Percentiles rank a stretch among this genome's conserved stretches.
phyloP scores from a whole-genome alignment of 805 yeast species.

The Yamadazyma endophytica region DNA sequence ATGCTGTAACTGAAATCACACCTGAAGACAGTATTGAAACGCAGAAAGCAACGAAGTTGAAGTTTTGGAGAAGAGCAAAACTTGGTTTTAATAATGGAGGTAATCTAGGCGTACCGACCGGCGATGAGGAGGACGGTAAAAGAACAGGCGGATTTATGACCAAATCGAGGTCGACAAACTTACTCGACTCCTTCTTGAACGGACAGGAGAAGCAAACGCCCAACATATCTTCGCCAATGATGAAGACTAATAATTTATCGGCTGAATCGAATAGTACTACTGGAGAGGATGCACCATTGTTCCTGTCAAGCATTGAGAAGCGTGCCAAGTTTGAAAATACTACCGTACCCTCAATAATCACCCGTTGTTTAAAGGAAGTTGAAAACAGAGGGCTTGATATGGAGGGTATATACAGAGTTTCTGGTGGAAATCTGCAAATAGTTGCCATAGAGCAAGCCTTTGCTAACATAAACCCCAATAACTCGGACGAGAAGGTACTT shows the following conservation, averaged over 20 bases:
- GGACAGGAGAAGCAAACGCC: slow-evolving; percentile 11
- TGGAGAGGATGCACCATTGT: slow-evolving; percentile 26
- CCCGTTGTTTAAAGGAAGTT: slow-evolving; percentile 70
- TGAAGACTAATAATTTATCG: slow-evolving; percentile 3
- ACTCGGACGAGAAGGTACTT: slow-evolving; percentile 30
- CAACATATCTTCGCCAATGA: too few species aligned
- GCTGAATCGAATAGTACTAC: slow-evolving; percentile 4
- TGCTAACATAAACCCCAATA: slow-evolving; percentile 16
- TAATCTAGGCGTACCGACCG: slow-evolving; percentile 9
- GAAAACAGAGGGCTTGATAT: slow-evolving; percentile 69
- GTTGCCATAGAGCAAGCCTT: slow-evolving; percentile 44
- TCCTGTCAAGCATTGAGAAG: slow-evolving; percentile 55
- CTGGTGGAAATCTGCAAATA: slow-evolving; percentile 74
- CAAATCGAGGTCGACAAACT: slow-evolving; percentile 46
- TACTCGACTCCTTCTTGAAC: slow-evolving; percentile 33
- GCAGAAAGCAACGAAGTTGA: slow-evolving; percentile 39
- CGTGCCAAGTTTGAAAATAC: slow-evolving; percentile 61
- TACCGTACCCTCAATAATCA: slow-evolving; percentile 64
- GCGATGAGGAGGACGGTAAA: slow-evolving; percentile 7
- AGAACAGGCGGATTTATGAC: slow-evolving; percentile 12
- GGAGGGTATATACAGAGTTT: slow-evolving; percentile 89
- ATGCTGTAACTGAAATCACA: slow-evolving; percentile 9
- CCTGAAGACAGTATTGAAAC: slow-evolving; percentile 24
- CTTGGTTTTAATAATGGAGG: slow-evolving; percentile 18
- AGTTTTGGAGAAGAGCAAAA: slow-evolving; percentile 43